A percentile compares a stretch with the other conserved stretches of the same genome.
Evolutionary conservation across 441 rosid genomes (phyloP).

Genomic region (Adansonia rubrostipa): DNA sequence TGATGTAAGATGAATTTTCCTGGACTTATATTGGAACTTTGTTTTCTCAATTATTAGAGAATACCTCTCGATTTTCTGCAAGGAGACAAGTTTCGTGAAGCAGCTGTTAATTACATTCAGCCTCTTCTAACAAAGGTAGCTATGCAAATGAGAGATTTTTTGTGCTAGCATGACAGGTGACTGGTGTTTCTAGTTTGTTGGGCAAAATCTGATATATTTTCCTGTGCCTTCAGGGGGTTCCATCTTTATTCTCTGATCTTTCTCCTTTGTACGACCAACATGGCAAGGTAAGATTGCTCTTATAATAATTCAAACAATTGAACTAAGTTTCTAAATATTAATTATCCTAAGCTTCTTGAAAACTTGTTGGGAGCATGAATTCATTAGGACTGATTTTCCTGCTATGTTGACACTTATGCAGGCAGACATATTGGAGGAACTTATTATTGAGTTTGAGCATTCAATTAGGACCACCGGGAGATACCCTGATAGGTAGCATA

Average conservation of each 20-base stretch:
- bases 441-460: conserved; percentile 85
- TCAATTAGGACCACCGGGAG: conserved; percentile 66
- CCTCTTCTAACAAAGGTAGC: conserved; percentile 88
- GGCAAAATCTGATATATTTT: conserved; percentile 27
- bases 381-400: conserved; percentile 18
- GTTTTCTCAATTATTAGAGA: conserved; percentile 58
- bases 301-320: conserved; percentile 2
- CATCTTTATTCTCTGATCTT: conserved; percentile 96
- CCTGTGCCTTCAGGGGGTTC: conserved; percentile 78
- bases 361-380: conserved; percentile 20
- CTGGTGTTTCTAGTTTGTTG: conserved; percentile 20
- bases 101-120: conserved; percentile 80
- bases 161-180: conserved; percentile 13
- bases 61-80: conserved; percentile 97
- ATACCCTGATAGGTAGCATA: conserved; percentile 80
- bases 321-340: conserved; percentile 5
- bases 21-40: conserved; percentile 25
- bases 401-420: conserved; percentile 37
- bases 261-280: conserved; percentile 86
- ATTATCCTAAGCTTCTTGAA: conserved; percentile 23
- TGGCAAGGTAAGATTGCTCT: conserved; percentile 67
- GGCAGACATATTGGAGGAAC: conserved; percentile 90
- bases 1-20: conserved; percentile 15
- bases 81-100: conserved; percentile 82
- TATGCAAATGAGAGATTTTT: conserved; percentile 6